These are phyloP conservation scores for Pseudopyrenochaeta lycopersici DNA, from an alignment of 2,329 filamentous ascomycete species.

Conservation along the genomic window DNA sequence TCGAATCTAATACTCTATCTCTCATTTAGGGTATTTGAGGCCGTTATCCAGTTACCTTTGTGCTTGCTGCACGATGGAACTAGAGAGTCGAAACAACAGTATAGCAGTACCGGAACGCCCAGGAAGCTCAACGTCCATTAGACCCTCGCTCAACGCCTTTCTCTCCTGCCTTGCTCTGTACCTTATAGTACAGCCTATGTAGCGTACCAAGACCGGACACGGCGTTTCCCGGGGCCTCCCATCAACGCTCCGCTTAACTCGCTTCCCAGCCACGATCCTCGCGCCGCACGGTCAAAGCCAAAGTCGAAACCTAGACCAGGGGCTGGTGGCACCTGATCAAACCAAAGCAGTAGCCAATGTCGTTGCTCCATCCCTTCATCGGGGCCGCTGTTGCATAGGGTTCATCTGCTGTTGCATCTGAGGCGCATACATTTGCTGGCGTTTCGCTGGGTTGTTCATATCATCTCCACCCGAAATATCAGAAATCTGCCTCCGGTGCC, in stretches of 20 bases:
- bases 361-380: slow-evolving; percentile 31
- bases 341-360: neutral
- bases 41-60: neutral
- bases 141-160: neutral
- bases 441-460: slow-evolving; percentile 62
- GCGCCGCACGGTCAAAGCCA: neutral
- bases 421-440: slow-evolving; percentile 65
- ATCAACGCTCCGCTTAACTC: neutral
- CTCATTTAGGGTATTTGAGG: neutral
- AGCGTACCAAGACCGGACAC: neutral
- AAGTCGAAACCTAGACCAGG: neutral
- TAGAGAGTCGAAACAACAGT: neutral
- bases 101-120: slow-evolving; percentile 1
- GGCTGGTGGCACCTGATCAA: neutral
- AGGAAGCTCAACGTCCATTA: neutral
- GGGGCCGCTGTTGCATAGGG: slow-evolving; percentile 60
- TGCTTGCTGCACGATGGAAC: neutral
- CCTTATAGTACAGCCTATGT: neutral
- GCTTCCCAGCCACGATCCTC: neutral
- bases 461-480: slow-evolving; percentile 66
- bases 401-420: slow-evolving; percentile 57
- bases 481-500: slow-evolving; percentile 67
- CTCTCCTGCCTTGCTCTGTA: neutral
- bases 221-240: neutral
- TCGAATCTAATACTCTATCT: neutral